Percentiles rank a stretch among this genome's conserved stretches.
phyloP scores from a whole-genome alignment of 176 grass and related monocot species.

The Oryza glumipatula region DNA sequence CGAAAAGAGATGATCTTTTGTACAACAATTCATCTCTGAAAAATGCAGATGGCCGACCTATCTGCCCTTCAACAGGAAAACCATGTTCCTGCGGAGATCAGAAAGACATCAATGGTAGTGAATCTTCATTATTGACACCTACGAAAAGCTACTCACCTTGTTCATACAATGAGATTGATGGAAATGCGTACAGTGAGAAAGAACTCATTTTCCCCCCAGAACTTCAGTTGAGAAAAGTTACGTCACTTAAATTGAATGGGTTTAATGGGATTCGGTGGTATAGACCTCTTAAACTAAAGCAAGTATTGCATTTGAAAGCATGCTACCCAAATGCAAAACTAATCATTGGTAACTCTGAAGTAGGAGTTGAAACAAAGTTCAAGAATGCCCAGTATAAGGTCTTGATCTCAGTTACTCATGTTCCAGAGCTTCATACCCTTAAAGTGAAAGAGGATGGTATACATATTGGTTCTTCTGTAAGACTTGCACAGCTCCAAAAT shows the following conservation, averaged over 20 bases:
- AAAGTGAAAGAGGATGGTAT: constrained; percentile 74
- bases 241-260: constrained; percentile 73
- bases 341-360: constrained; percentile 86
- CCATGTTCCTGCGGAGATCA: constrained; percentile 79
- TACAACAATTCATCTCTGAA: constrained; percentile 66
- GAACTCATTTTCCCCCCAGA: constrained; percentile 97
- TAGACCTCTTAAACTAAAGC: constrained; percentile 79
- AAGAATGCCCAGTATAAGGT: constrained; percentile 77
- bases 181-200: constrained; percentile 70
- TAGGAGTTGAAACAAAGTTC: constrained; percentile 95
- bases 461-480: constrained; percentile 87
- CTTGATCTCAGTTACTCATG: constrained; percentile 82
- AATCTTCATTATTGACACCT: constrained; percentile 35
- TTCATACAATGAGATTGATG: constrained; percentile 83
- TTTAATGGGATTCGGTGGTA: constrained; percentile 84
- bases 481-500: constrained; percentile 71
- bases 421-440: constrained; percentile 78
- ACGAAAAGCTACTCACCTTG: constrained; percentile 58
- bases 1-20: constrained; percentile 80
- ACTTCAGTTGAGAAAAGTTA: constrained; percentile 65
- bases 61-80: constrained; percentile 92
- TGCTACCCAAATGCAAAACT: constrained; percentile 81
- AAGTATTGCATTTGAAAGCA: constrained; percentile 74
- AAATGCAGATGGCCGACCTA: constrained; percentile 49
- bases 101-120: constrained; percentile 25